Conservation (phyloP, 768 basidiomycete genomes). For the Calocybe indica region DNA sequence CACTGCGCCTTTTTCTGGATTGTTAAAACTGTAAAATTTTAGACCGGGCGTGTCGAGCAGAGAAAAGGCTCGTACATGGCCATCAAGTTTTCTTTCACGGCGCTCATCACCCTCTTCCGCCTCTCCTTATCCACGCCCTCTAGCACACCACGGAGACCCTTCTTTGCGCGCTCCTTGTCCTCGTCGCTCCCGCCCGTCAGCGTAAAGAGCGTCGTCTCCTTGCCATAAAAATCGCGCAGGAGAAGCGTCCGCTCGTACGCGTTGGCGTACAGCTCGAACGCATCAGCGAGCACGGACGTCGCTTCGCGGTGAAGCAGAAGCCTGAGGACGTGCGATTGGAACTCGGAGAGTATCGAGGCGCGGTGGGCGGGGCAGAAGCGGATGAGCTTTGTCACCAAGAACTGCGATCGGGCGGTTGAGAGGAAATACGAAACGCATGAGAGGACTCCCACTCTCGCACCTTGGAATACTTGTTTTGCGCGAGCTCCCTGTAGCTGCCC, state of each 20-base stretch:
- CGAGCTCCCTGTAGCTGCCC: constrained; percentile 70
- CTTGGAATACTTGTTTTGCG: constrained; percentile 89
- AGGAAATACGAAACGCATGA: neutral
- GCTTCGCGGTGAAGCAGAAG: constrained; percentile 85
- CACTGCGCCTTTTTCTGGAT: constrained; percentile 84
- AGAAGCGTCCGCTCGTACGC: constrained; percentile 79
- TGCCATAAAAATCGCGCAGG: constrained; percentile 86
- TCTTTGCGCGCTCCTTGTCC: constrained; percentile 59
- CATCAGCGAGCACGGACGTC: constrained; percentile 75
- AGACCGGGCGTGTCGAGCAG: constrained; percentile 1
- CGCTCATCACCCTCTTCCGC: constrained; percentile 56
- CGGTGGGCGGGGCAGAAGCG: constrained; percentile 72
- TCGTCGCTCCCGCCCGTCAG: constrained; percentile 47
- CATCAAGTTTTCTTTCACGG: constrained; percentile 68
- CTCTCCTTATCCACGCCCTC: constrained; percentile 60
- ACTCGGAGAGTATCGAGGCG: constrained; percentile 68
- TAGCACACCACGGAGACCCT: constrained; percentile 63
- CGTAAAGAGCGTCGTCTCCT: constrained; percentile 73
- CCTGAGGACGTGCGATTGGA: constrained; percentile 69
- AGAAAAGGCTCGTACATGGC: constrained; percentile 52
- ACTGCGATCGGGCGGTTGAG: constrained; percentile 34
- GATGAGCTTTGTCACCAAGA: constrained; percentile 76
- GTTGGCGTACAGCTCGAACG: constrained; percentile 84
- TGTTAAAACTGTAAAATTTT: constrained; percentile 64
- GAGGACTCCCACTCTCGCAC: constrained; percentile 27